Base-by-base conservation (phyloP, 495 filamentous ascomycete species). In the Xylaria grammica region DNA sequence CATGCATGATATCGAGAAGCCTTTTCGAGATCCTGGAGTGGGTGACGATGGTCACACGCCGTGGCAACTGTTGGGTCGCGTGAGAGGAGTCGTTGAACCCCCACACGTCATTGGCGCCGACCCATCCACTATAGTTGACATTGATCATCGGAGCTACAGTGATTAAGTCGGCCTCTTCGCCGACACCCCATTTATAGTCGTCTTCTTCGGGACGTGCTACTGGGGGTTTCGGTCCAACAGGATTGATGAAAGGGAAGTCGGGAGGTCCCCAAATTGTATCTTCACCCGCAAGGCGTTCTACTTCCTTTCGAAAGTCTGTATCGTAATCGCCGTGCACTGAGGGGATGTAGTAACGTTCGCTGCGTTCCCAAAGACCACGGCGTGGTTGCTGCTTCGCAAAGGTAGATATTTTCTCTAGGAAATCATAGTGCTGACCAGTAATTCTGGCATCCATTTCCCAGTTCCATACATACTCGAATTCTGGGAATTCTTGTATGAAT, bases 381-480 rank as follows among this genome's bases (percentile, higher is more conserved):
- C 91, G 79, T 0, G 90, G 90, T 67, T 90, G 86, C 42, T 79
- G 76, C 66, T 75, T 79, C 11, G 83, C 84, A 74, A 91, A 93
- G 2, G 81, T 66, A 11, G 75, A 67, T 13, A 91, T 66, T 57
- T 82, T 84, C 65, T 87, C 84, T 19, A 92, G 76, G 51, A 91
- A 81, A 66, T 91, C 85, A 71, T 92, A 92, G 72, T 86, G 81
- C 63, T 93, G 86, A 9, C 90, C 89, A 0, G 85, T 90, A 60
- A 86, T 85, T 22, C 91, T 84, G n/a, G 84, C 83, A 69, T 93
- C 89, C 71, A 90, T 83, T 66, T 92, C 89, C 81, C 88, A 87
- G 70, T 92, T 91, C 90, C 90, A 93, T 58, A 90, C 82, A 68
- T 82, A 90, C 57, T 90, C 88, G 62, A 90, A 93, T 62, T 91